phyloP scores from a whole-genome alignment of 352 stramenopile species.

The Globisporangium nagaii region DNA sequence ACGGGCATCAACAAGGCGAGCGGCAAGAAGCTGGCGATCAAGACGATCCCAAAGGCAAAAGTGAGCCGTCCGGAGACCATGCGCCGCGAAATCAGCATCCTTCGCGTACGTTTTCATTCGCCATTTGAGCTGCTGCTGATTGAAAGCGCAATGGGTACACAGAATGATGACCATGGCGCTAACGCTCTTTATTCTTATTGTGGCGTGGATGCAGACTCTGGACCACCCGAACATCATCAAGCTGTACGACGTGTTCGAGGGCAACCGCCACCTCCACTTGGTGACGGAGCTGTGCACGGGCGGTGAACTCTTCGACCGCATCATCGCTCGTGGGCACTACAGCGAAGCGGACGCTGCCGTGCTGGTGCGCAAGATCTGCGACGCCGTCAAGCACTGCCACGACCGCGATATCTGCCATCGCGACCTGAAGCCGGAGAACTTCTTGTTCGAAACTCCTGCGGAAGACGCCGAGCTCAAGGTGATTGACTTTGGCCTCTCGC shows the following conservation, averaged over 20 bases:
- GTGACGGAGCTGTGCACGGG: constrained; percentile 98
- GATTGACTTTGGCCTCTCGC: constrained; percentile 97
- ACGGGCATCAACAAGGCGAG: constrained; percentile 92
- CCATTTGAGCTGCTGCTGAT: background rate
- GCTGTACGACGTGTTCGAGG: constrained; percentile 96
- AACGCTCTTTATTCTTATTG: constrained; percentile 2
- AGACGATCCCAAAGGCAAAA: constrained; percentile 98
- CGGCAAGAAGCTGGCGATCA: constrained; percentile 96
- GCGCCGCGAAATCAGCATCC: constrained; percentile 90
- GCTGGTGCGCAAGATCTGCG: constrained; percentile 96
- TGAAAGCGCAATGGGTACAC: constrained; percentile 2
- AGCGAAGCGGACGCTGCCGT: constrained; percentile 95
- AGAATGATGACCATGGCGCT: background rate
- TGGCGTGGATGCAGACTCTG: constrained; percentile 38
- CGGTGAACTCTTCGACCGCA: constrained; percentile 94
- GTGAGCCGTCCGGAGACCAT: constrained; percentile 95
- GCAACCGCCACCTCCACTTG: constrained; percentile 95
- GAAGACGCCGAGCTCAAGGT: constrained; percentile 95
- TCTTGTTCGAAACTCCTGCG: constrained; percentile 90
- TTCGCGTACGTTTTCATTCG: constrained; percentile 45
- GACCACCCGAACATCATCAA: constrained; percentile 98
- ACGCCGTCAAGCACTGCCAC: constrained; percentile 97
- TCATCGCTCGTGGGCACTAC: constrained; percentile 91
- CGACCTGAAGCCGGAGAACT: constrained; percentile 98
- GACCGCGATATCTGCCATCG: constrained; percentile 96